Base-by-base conservation (phyloP, 2,329 filamentous ascomycete genomes). In the Hortaea sp. region DNA sequence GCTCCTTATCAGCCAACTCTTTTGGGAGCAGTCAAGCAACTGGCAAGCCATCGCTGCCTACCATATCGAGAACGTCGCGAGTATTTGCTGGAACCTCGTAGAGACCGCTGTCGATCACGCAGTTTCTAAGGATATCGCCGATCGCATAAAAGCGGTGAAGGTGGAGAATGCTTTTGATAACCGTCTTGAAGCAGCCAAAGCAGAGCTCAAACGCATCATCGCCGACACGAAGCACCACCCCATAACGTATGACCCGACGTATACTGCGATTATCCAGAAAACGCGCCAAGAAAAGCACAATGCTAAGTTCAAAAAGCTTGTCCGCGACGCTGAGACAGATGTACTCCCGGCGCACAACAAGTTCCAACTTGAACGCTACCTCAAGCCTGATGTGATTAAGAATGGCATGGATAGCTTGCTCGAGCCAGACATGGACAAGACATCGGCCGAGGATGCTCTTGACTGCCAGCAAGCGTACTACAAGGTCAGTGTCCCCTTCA, bases 1-100 rank as follows among this genome's bases (percentile, higher is more conserved):
- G 0, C 57, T 78, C 44, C 64, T 84, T 7, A 69, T 84, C 0
- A 65, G 66, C 0, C 74, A 82, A 20, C 58, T 85, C 0, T 85
- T 85, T 56, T 64, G 64, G 13, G 71, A 81, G 40, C 79, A 84
- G 47, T 78, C 72, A 0, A 45, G 53, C 5, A 73, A 71, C 0
- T 85, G 79, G 81, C 59, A 69, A 38, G 29, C 46, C 0, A 67
- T 74, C 3, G 66, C 62, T 2, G 45, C 39, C 2, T 39, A 50
- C 0, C 69, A 72, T 44, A 61, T 72, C 35, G 51, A 61, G 4
- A 59, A 49, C 0, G 59, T 75, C 31, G 59, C 64, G 34, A 41
- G 52, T 0, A 53, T 57, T 0, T 64, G 65, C 38, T 54, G 57
- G 30, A 46, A 52, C 3, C 69, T 73, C 42, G 51, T 74, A 2